A percentile compares a stretch with the other conserved stretches of the same genome.
Conservation (phyloP, 768 basidiomycete species). For the Leccinum pellstonianum region DNA sequence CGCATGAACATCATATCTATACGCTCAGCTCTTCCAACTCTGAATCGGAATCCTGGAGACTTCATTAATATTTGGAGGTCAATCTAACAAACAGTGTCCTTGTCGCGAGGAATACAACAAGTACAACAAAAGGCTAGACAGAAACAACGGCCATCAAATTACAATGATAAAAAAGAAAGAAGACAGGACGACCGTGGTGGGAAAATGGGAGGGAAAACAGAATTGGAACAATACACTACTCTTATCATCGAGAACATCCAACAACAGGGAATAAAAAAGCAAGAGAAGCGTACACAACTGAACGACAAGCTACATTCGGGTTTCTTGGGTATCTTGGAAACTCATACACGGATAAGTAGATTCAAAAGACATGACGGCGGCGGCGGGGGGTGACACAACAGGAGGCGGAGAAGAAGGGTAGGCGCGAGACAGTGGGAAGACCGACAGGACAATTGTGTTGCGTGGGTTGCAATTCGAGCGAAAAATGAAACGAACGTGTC, state of each 20-base stretch:
- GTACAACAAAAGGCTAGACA: constrained; percentile 6
- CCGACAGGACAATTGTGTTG: neutral
- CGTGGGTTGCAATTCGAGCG: neutral
- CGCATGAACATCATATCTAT: no score
- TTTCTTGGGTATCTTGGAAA: constrained; percentile 12
- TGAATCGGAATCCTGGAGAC: neutral
- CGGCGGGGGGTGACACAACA: neutral
- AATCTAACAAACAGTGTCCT: neutral
- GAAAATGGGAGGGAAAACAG: neutral
- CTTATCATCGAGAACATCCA: constrained; percentile 2
- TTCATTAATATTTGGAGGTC: neutral
- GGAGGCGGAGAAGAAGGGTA: neutral
- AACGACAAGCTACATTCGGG: constrained; percentile 21
- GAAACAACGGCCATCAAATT: constrained; percentile 4
- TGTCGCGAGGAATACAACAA: constrained; percentile 4
- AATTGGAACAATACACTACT: constrained; percentile 7
- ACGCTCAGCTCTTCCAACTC: neutral
- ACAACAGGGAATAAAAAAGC: constrained; percentile 14
- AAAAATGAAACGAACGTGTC: neutral
- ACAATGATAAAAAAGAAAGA: constrained; percentile 2
- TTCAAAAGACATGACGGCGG: neutral
- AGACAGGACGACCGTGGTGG: constrained; percentile 1
- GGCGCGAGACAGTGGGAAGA: neutral
- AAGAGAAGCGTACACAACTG: constrained; percentile 14
- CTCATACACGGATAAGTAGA: constrained; percentile 8